Conservation (phyloP, 805 yeast genomes). For the Metschnikowia noctiluminum region DNA sequence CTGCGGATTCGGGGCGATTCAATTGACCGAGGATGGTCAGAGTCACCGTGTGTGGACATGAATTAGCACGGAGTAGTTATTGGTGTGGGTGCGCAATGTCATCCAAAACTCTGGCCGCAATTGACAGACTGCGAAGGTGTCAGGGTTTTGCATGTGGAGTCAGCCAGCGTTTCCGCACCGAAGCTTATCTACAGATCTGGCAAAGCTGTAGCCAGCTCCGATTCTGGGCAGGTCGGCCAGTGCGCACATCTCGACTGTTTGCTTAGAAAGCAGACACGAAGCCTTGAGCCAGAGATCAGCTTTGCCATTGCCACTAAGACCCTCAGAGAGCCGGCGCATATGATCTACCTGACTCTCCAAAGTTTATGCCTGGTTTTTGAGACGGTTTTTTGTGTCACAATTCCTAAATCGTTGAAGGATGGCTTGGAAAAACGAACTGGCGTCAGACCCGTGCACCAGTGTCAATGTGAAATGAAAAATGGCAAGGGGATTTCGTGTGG, state of each 20-base stretch:
- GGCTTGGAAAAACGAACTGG: slow-evolving; percentile 1
- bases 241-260: background rate
- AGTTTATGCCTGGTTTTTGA: background rate
- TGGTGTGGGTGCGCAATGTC: background rate
- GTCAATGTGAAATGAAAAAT: background rate
- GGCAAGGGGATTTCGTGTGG: background rate
- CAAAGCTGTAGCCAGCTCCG: background rate
- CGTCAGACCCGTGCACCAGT: slow-evolving; percentile 11
- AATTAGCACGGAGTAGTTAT: background rate
- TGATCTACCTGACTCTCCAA: background rate
- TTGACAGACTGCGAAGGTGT: slow-evolving; percentile 1
- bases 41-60: slow-evolving; percentile 11
- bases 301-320: no score
- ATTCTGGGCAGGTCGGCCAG: background rate
- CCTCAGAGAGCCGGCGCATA: background rate
- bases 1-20: slow-evolving; percentile 7
- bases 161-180: background rate
- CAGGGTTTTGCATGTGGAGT: background rate
- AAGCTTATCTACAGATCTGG: slow-evolving; percentile 8
- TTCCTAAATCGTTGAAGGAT: slow-evolving; percentile 4
- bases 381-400: slow-evolving; percentile 8
- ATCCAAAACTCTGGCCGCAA: no score
- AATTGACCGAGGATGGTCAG: slow-evolving; percentile 8
- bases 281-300: background rate
- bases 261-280: background rate